A percentile compares a stretch with the other conserved stretches of the same genome.
Evolutionary conservation across 2,329 filamentous ascomycete genomes (phyloP).

Genomic region (Neopestalotiopsis sp.): DNA sequence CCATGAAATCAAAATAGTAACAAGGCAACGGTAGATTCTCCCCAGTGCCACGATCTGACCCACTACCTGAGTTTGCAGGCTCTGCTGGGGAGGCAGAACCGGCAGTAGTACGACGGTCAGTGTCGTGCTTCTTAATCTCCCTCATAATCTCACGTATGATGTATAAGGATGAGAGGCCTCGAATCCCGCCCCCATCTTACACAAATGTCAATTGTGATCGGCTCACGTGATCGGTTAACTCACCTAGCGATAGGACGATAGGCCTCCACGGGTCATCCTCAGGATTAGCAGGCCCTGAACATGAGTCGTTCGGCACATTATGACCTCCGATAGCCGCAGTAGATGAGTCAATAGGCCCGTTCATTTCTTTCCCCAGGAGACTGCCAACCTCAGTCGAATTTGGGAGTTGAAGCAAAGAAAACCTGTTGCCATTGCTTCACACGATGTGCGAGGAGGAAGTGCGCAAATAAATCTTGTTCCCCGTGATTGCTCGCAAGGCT

Average conservation of each 20-base stretch:
- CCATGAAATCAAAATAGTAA: conserved; percentile 5
- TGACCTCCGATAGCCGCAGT: not conserved
- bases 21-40: not conserved
- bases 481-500: too few relatives aligned
- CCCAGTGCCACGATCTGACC: not conserved
- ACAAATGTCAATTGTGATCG: not conserved
- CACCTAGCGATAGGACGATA: conserved; percentile 4
- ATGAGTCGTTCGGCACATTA: not conserved
- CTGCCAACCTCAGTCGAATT: too few relatives aligned
- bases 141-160: conserved; percentile 6
- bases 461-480: too few relatives aligned
- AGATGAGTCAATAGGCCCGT: not conserved
- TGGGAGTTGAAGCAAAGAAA: too few relatives aligned
- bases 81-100: not conserved
- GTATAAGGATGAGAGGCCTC: not conserved
- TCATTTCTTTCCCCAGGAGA: too few relatives aligned
- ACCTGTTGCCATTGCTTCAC: too few relatives aligned
- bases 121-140: not conserved
- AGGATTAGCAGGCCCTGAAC: not conserved
- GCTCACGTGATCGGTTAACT: not conserved
- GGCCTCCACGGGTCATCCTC: not conserved
- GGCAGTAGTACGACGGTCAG: not conserved
- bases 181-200: not conserved
- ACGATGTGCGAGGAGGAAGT: too few relatives aligned
- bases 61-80: not conserved